These are phyloP conservation scores for Phaffomyces opuntiae DNA, from an alignment of 805 yeast genomes.

Conservation along the genomic window DNA sequence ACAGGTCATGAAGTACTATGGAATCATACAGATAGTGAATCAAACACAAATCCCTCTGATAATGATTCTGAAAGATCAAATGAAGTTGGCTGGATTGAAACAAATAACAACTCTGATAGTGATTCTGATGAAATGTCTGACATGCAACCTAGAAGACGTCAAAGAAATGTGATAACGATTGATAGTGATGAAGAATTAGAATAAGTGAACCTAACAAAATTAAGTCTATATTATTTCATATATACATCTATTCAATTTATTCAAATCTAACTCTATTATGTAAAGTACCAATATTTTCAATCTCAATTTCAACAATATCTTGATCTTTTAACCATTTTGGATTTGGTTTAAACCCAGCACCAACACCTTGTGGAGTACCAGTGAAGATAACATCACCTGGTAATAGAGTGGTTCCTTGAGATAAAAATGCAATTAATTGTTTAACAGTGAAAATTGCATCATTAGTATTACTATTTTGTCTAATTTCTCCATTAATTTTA, in stretches of 20 bases:
- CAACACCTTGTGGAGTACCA: slow-evolving; percentile 52
- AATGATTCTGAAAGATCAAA: no score
- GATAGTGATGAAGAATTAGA: background rate
- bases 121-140: background rate
- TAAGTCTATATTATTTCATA: background rate
- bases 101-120: no score
- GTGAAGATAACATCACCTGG: slow-evolving; percentile 50
- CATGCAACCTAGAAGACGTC: background rate
- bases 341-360: slow-evolving; percentile 34
- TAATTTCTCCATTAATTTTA: slow-evolving; percentile 37
- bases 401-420: slow-evolving; percentile 42
- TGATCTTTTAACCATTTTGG: slow-evolving; percentile 36
- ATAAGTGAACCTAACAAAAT: background rate
- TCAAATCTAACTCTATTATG: slow-evolving; percentile 31
- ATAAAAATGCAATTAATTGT: slow-evolving; percentile 37
- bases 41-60: no score
- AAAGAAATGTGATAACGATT: background rate
- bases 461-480: slow-evolving; percentile 37
- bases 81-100: no score
- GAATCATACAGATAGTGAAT: no score
- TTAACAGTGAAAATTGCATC: slow-evolving; percentile 43
- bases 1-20: no score
- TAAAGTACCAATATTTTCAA: slow-evolving; percentile 37
- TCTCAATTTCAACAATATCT: slow-evolving; percentile 34
- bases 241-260: background rate